Conservation (phyloP, 139 green algal species). For the Picochlorum sp. region DNA sequence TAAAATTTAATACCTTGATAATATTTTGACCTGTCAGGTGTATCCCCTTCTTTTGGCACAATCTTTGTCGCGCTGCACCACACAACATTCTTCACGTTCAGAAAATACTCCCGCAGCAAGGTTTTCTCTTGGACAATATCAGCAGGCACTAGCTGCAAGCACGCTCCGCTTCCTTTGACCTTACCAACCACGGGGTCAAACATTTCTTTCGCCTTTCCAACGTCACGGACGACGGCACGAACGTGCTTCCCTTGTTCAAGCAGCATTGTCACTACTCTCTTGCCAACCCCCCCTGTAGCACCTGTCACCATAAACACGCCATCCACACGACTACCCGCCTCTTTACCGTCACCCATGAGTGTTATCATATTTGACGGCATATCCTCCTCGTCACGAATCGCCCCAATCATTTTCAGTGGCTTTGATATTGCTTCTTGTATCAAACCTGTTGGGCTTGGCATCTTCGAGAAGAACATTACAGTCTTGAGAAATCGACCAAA, state of each 20-base stretch:
- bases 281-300: constrained; percentile 68
- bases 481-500: constrained; percentile 66
- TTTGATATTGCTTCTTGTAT: constrained; percentile 10
- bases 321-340: background rate
- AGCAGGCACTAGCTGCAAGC: constrained; percentile 59
- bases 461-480: constrained; percentile 65
- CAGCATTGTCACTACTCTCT: constrained; percentile 63
- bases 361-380: background rate
- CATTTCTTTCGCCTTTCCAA: constrained; percentile 39
- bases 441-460: constrained; percentile 19
- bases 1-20: constrained; percentile 80
- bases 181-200: constrained; percentile 31
- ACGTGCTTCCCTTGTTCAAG: constrained; percentile 45
- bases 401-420: constrained; percentile 5
- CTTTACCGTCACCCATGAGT: background rate
- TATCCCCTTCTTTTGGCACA: constrained; percentile 62
- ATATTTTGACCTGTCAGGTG: constrained; percentile 68
- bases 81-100: constrained; percentile 53
- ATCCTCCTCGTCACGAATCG: background rate
- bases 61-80: constrained; percentile 61
- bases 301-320: constrained; percentile 35
- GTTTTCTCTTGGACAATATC: constrained; percentile 69
- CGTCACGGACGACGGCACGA: constrained; percentile 58
- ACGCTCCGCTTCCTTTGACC: constrained; percentile 27
- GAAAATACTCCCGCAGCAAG: constrained; percentile 57